Conservation (phyloP, 495 filamentous ascomycete genomes). For the Lasiosphaeria miniovina region DNA sequence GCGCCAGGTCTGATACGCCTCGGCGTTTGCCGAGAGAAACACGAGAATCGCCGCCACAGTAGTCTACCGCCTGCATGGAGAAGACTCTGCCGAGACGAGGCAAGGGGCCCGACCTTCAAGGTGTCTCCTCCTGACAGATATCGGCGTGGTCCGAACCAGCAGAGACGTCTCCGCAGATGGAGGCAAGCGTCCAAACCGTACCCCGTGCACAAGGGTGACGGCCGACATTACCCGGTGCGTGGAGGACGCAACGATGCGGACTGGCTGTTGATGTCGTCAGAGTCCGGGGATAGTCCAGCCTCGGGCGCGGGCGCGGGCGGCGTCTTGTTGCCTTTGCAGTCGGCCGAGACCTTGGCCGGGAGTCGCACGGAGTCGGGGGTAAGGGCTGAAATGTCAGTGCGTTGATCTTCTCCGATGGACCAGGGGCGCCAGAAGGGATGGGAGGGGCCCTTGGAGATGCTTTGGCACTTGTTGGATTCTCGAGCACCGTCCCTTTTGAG, state of each 20-base stretch:
- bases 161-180: slow-evolving; percentile 19
- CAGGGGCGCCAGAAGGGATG: background rate
- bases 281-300: background rate
- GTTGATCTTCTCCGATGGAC: slow-evolving; percentile 4
- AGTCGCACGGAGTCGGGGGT: slow-evolving; percentile 8
- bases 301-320: background rate
- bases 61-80: slow-evolving; percentile 50
- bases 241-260: slow-evolving; percentile 10
- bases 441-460: slow-evolving; percentile 3
- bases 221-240: slow-evolving; percentile 32
- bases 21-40: slow-evolving; percentile 59
- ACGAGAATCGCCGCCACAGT: slow-evolving; percentile 41
- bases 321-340: background rate
- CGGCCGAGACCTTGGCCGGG: slow-evolving; percentile 4
- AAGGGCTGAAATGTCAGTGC: background rate
- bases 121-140: slow-evolving; percentile 25
- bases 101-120: slow-evolving; percentile 27
- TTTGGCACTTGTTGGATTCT: background rate
- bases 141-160: slow-evolving; percentile 15
- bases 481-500: slow-evolving; percentile 20
- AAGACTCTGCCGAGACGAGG: slow-evolving; percentile 24
- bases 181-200: slow-evolving; percentile 30
- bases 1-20: slow-evolving; percentile 61
- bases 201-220: slow-evolving; percentile 18
- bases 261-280: slow-evolving; percentile 10